Conservation (phyloP, 2,329 filamentous ascomycete species). For the Botrytis tulipae region DNA sequence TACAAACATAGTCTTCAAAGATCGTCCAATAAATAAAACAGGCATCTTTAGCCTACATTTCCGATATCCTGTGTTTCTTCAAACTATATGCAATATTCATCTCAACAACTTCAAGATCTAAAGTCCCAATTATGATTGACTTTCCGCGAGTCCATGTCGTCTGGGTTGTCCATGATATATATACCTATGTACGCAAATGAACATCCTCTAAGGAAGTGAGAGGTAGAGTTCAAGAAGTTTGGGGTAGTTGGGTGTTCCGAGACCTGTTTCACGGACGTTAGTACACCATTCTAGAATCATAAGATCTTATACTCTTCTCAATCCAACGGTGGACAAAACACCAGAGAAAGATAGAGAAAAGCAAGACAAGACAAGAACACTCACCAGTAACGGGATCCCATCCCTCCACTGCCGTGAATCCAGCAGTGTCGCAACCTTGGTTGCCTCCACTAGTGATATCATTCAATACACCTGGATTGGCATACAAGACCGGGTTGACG, state of each 20-base stretch:
- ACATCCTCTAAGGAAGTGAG: slow-evolving; percentile 3
- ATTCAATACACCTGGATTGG: slow-evolving; percentile 34
- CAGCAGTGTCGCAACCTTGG: slow-evolving; percentile 41
- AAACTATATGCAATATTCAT: neutral
- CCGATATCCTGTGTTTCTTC: neutral
- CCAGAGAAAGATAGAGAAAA: neutral
- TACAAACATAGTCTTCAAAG: neutral
- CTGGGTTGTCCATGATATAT: neutral
- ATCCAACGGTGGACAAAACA: neutral
- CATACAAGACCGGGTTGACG: slow-evolving; percentile 45
- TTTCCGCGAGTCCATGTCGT: neutral
- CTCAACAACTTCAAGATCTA: neutral
- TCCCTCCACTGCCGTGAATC: slow-evolving; percentile 36
- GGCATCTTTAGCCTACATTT: neutral
- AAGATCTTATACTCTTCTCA: neutral
- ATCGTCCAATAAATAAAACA: neutral
- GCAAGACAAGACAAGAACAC: neutral
- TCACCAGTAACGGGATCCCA: slow-evolving; percentile 42
- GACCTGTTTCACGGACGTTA: slow-evolving; percentile 3
- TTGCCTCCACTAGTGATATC: slow-evolving; percentile 42
- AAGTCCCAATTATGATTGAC: neutral
- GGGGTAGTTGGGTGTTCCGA: slow-evolving; percentile 20
- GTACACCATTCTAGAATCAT: neutral
- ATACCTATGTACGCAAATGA: neutral
- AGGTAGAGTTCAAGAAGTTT: slow-evolving; percentile 11